Evolutionary conservation across 192 early-diverging fungal genomes (phyloP).

Genomic region (Linnemannia schmuckeri): DNA sequence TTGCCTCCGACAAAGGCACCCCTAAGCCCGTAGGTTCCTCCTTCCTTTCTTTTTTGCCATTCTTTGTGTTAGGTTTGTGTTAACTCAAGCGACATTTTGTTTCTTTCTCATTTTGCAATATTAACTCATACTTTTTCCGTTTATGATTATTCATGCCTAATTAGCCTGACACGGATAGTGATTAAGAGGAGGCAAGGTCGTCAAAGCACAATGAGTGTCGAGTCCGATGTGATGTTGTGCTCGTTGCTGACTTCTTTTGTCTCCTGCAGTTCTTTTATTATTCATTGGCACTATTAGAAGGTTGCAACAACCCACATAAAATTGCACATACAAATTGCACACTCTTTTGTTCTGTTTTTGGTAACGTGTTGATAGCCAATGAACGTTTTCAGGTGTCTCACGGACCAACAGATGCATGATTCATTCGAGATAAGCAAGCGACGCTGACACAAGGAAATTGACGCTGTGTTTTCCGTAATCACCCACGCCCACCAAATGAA

Average conservation of each 20-base stretch:
- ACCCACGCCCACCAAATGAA: neutral
- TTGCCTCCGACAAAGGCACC: conserved; percentile 49
- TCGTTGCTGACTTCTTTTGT: neutral
- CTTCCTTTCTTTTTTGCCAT: neutral
- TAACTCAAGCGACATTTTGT: neutral
- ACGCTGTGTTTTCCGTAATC: neutral
- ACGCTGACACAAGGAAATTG: neutral
- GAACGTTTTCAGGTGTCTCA: neutral
- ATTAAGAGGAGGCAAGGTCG: conserved; percentile 12
- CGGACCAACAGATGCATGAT: neutral
- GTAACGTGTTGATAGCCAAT: neutral
- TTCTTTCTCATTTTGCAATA: neutral
- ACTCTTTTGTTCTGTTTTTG: neutral
- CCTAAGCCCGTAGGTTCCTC: conserved; percentile 33
- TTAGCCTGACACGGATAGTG: conserved; percentile 47
- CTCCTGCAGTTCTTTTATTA: neutral
- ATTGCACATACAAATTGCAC: neutral
- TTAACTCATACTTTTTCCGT: neutral
- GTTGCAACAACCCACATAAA: neutral
- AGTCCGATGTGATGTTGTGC: neutral
- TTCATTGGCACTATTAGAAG: neutral
- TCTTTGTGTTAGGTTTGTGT: too few relatives aligned
- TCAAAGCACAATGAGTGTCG: neutral
- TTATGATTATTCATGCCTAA: neutral
- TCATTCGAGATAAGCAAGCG: neutral